phyloP scores from a whole-genome alignment of 2,329 filamentous ascomycete genomes.

The Diaporthe aspalathi region DNA sequence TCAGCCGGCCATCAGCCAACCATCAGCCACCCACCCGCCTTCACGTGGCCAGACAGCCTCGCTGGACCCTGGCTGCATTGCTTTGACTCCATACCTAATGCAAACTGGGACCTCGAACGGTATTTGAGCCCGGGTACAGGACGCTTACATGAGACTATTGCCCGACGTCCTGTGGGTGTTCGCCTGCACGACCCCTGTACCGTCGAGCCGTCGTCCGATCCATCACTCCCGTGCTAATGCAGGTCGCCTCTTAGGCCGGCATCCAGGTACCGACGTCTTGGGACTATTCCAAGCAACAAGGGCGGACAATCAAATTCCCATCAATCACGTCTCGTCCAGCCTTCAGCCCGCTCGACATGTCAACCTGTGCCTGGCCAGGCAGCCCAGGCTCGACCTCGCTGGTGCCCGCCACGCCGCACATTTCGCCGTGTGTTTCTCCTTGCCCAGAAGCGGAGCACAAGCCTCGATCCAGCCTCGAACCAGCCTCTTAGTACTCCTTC shows the following conservation, averaged over 20 bases:
- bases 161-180: too few species aligned
- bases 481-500: neutral
- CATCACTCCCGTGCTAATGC: slow-evolving; percentile 29
- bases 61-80: slow-evolving; percentile 1
- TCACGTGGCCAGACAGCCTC: neutral
- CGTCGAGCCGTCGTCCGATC: slow-evolving; percentile 27
- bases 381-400: neutral
- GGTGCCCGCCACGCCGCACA: slow-evolving; percentile 13
- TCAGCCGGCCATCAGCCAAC: too few species aligned
- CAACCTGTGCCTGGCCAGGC: neutral
- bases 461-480: neutral
- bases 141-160: neutral
- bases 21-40: too few species aligned
- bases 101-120: neutral
- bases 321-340: slow-evolving; percentile 26
- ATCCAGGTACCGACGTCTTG: slow-evolving; percentile 35
- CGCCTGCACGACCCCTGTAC: neutral
- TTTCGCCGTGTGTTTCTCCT: slow-evolving; percentile 25
- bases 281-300: slow-evolving; percentile 21
- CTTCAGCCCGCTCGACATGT: neutral
- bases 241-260: slow-evolving; percentile 24
- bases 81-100: neutral
- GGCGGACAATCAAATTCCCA: slow-evolving; percentile 37
- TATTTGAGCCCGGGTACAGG: neutral
- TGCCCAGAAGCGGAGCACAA: slow-evolving; percentile 9